Percentiles rank a stretch among this genome's conserved stretches.
Conservation (phyloP, 73 alveolate genomes). For the Paramecium biaurelia region DNA sequence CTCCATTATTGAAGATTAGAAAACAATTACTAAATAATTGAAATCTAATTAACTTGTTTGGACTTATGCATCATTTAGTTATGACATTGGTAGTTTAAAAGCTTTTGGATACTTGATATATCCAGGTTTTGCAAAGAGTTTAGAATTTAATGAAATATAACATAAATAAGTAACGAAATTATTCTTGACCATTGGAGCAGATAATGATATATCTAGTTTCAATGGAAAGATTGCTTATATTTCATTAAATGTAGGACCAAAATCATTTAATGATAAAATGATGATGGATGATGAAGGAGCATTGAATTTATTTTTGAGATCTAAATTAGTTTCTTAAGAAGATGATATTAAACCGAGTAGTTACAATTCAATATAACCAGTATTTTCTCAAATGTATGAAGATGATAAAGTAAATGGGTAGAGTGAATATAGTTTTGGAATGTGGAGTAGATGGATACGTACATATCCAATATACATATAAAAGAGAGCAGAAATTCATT, state of each 20-base stretch:
- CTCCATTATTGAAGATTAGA: not conserved
- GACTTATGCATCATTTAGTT: not conserved
- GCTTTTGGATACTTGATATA: not conserved
- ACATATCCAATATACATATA: not conserved
- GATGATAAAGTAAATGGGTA: constrained; percentile 38
- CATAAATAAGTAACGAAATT: not conserved
- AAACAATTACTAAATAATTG: not conserved
- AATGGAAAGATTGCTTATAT: not conserved
- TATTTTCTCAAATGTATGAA: not conserved
- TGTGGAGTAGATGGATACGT: constrained; percentile 46
- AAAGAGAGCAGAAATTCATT: not conserved
- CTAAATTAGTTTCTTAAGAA: not conserved
- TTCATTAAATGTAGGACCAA: not conserved
- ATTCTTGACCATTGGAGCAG: not conserved
- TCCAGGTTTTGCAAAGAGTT: not conserved
- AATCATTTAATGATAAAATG: not conserved
- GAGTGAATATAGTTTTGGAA: constrained; percentile 37
- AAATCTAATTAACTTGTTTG: not conserved
- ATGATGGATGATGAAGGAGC: not conserved
- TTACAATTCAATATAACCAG: not conserved
- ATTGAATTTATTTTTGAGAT: not conserved
- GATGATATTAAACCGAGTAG: not conserved
- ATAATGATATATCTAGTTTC: not conserved
- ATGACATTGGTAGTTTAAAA: not conserved
- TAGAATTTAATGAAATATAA: not conserved